Evolutionary conservation across 2,329 filamentous ascomycete genomes (phyloP), one percentile per base, ranked within the genome.

Genomic region (Metarhizium sp.): DNA sequence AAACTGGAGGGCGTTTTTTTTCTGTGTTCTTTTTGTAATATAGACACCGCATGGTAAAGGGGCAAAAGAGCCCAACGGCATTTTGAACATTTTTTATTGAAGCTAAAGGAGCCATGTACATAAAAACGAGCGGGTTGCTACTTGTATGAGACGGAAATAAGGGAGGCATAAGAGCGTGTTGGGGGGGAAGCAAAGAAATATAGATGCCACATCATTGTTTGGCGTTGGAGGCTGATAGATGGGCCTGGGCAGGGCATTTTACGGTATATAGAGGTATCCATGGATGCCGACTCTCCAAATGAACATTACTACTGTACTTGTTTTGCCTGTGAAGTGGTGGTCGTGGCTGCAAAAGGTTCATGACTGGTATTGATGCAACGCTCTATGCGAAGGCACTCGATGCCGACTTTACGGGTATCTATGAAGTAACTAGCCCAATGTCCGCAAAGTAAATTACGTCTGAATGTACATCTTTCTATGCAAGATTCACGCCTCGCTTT

Each of bases 401-500:
- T 11, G 18, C 14, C 25, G 25, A 30, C 8, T 18, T 30, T 13
- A 48, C 0, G 45, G 45, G 20, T 48, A n/a, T 48, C 45, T 20
- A 45, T 34, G 6, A 5, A 45, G 18, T 16, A 25, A 20, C 42
- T 16, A 10, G 42, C 42, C 5, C n/a, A 6, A 20, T 20, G 5
- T 0, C 20, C 8, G 45, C 5, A 13, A 16, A 48, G 43, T 7
- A 46, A 18, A 25, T 10, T 6, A 20, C 43, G 25, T 25, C 18
- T 25, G n/a, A 8, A 5, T 8, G 18, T 46, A n/a, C 43, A 13
- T 13, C 6, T 11, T 8, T 11, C 25, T 3, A 25, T 7, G 32
- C 32, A 8, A 34, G 2, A 34, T 1, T 34, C 71, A 74, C 10
- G 65, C 65, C 57, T 75, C 73, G 1, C 69, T 69, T 52, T 73